These are phyloP conservation scores for Coniochaeta sp. DNA, from an alignment of 2,329 filamentous ascomycete genomes.

Conservation along the genomic window DNA sequence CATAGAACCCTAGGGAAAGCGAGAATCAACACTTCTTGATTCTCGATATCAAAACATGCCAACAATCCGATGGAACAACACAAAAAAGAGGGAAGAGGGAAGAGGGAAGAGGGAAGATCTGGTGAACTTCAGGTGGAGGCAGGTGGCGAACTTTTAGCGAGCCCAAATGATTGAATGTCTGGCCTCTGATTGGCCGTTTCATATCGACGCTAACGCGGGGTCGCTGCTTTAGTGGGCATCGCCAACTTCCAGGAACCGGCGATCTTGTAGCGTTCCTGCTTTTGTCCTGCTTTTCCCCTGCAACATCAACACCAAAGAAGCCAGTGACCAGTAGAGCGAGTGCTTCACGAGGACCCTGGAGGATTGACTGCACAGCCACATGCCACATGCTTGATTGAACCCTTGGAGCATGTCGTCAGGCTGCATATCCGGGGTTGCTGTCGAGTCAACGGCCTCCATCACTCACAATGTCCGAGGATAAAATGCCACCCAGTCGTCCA, in stretches of 20 bases:
- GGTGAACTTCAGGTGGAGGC: no score
- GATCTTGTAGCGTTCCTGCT: not conserved
- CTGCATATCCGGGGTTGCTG: not conserved
- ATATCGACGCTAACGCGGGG: not conserved
- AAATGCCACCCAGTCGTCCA: conserved; percentile 7
- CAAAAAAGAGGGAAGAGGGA: not conserved
- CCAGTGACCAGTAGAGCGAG: not conserved
- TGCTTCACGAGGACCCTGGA: not conserved
- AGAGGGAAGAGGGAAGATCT: not conserved
- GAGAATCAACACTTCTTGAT: no score
- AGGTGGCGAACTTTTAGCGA: not conserved
- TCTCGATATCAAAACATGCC: not conserved
- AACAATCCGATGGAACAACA: not conserved
- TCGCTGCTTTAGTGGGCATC: not conserved
- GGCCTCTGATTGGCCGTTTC: not conserved
- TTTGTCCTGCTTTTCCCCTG: not conserved
- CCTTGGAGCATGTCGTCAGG: conserved; percentile 1
- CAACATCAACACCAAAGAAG: not conserved
- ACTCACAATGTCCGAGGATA: not conserved
- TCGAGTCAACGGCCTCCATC: not conserved
- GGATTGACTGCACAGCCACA: not conserved
- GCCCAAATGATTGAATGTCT: not conserved
- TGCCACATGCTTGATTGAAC: not conserved
- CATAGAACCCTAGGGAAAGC: no score
- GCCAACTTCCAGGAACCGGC: not conserved